These are phyloP conservation scores for Geopyxis carbonaria DNA, from an alignment of 495 filamentous ascomycete genomes.

Conservation along the genomic window DNA sequence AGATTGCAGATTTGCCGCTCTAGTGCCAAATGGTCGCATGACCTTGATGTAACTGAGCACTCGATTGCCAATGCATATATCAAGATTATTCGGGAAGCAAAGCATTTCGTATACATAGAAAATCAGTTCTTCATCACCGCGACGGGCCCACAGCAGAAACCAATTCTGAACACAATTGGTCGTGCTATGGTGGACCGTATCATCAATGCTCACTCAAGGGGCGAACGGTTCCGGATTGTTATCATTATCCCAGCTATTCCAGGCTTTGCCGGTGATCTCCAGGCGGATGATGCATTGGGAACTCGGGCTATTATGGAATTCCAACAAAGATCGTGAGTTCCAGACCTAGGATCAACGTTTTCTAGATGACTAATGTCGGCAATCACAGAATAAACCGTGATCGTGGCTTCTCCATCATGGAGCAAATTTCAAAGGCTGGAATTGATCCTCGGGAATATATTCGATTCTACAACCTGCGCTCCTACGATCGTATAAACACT, in stretches of 20 bases:
- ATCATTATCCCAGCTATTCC: constrained; percentile 79
- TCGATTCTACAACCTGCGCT: constrained; percentile 86
- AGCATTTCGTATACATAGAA: constrained; percentile 87
- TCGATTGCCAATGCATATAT: constrained; percentile 84
- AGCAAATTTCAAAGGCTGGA: constrained; percentile 52
- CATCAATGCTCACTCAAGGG: constrained; percentile 50
- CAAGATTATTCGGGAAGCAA: constrained; percentile 57
- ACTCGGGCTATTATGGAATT: constrained; percentile 95
- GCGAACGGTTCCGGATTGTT: constrained; percentile 66
- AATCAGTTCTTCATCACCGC: constrained; percentile 98
- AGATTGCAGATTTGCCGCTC: constrained; percentile 48
- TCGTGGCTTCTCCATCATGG: constrained; percentile 75
- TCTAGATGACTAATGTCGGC: not conserved
- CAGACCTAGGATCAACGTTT: no score
- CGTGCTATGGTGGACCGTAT: constrained; percentile 79
- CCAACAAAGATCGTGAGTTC: constrained; percentile 55
- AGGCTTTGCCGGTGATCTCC: constrained; percentile 76
- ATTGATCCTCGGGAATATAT: constrained; percentile 67
- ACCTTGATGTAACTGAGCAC: constrained; percentile 32
- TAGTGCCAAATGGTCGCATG: constrained; percentile 29
- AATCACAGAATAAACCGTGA: constrained; percentile 51
- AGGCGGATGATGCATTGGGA: constrained; percentile 58
- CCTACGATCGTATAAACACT: constrained; percentile 78
- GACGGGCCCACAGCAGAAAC: constrained; percentile 54
- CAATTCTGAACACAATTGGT: constrained; percentile 75